These are phyloP conservation scores for Podila epigama DNA, from an alignment of 192 early-diverging fungal species.

Conservation along the genomic window DNA sequence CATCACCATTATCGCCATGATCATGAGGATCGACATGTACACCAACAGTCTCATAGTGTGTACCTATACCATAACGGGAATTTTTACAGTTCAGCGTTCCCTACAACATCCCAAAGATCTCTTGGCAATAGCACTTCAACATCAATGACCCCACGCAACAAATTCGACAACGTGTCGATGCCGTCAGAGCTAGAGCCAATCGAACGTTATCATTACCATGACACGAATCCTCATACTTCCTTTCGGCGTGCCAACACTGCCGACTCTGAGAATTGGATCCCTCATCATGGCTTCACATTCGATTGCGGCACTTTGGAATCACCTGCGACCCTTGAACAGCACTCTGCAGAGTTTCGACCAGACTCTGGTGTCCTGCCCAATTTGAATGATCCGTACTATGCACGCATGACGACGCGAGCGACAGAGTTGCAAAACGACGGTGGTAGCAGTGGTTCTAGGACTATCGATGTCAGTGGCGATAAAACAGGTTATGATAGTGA, in stretches of 20 bases:
- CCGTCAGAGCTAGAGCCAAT: not conserved
- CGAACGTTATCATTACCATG: conserved; percentile 8
- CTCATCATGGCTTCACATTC: conserved; percentile 12
- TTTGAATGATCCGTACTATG: conserved; percentile 14
- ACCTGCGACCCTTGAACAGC: conserved; percentile 1
- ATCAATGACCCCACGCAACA: not conserved
- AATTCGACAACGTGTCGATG: not conserved
- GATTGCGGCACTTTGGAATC: not conserved
- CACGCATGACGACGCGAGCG: not conserved
- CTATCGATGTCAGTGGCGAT: not conserved
- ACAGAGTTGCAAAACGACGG: not conserved
- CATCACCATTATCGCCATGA: not conserved
- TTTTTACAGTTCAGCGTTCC: not conserved
- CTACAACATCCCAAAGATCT: not conserved
- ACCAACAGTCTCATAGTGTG: not conserved
- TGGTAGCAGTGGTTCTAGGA: not conserved
- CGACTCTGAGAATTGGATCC: conserved; percentile 8
- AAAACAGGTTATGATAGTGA: too few relatives aligned
- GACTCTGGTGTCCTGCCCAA: conserved; percentile 27
- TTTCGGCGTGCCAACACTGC: not conserved
- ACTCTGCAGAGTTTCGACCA: conserved; percentile 6
- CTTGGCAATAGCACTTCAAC: not conserved
- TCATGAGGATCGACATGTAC: not conserved
- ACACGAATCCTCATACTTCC: not conserved
- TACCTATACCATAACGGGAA: conserved; percentile 1